Base-by-base conservation (phyloP, 805 yeast genomes). In the Starmera pachycereana region DNA sequence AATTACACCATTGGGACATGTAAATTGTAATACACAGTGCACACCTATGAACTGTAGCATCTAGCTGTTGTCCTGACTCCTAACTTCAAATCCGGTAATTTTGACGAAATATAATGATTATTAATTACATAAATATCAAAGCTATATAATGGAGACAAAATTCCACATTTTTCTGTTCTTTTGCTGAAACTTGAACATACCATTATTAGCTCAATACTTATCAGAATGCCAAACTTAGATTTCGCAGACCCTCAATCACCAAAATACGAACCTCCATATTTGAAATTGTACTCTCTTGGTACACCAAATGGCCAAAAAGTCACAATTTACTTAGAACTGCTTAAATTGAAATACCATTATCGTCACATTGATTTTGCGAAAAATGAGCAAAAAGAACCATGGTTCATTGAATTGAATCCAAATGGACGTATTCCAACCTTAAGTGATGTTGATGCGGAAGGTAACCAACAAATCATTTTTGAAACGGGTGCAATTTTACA, bases 351-450 rank as follows among this genome's bases (percentile, higher is more conserved):
- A 16, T 62, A 65, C 51, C 57, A 63, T 44, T 50, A 53, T 40
- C 50, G 68, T 36, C 45, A 47, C 5, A 53, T 79, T 39, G 72
- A 72, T 44, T 52, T 78, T 33, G 3, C 41, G 1, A 61, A 55
- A 19, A 57, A 60, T 33, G 73, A 57, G 33, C 79, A 76, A 42
- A 77, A 78, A 51, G 70, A 72, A 45, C 72, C 66, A 7, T 73
- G 80, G 78, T 79, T 63, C 47, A 52, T 75, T 37, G 62, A 70
- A 40, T 55, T 75, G 51, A 76, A 78, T 54, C 78, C 80, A 14
- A 77, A 78, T 49, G 84, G 86, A 6, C 62, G 76, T 49, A 72
- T 80, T 38, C 86, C 87, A 25, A 66, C 77, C 0, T 55, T 80
- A 30, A 62, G 54, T 31, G 68, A 65, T 37, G 60, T 53, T 30